Conservation (phyloP, 495 filamentous ascomycete species). For the Aspergillus steynii region DNA sequence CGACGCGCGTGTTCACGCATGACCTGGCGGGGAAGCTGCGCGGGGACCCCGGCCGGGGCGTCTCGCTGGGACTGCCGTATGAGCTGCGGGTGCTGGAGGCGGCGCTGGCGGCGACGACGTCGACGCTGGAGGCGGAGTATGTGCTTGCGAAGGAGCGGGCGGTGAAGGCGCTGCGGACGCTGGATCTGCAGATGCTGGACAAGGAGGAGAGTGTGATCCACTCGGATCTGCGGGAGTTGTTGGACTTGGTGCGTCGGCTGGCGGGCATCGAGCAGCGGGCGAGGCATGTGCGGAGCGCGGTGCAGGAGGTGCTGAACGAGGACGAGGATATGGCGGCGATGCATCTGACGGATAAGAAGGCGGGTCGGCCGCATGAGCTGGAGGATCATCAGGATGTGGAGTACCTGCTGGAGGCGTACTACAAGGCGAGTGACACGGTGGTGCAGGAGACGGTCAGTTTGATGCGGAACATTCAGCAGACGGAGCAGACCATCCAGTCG, state of each 20-base stretch:
- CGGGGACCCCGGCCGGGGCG: slow-evolving; percentile 45
- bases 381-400: slow-evolving; percentile 38
- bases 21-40: slow-evolving; percentile 60
- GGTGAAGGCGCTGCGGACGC: slow-evolving; percentile 14
- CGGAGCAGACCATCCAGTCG: slow-evolving; percentile 27
- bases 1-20: slow-evolving; percentile 27
- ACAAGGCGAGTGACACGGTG: slow-evolving; percentile 31
- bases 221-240: slow-evolving; percentile 17
- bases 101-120: slow-evolving; percentile 65
- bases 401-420: slow-evolving; percentile 37
- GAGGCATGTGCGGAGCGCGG: slow-evolving; percentile 27
- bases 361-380: slow-evolving; percentile 26
- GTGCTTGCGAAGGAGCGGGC: slow-evolving; percentile 21
- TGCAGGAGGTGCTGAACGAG: slow-evolving; percentile 30
- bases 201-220: slow-evolving; percentile 24
- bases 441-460: slow-evolving; percentile 26
- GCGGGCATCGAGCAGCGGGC: slow-evolving; percentile 30
- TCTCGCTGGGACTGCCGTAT: slow-evolving; percentile 56
- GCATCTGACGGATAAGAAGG: slow-evolving; percentile 42
- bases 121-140: slow-evolving; percentile 32
- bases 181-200: slow-evolving; percentile 4
- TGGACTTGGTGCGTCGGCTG: slow-evolving; percentile 27
- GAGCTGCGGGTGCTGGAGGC: slow-evolving; percentile 79
- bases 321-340: slow-evolving; percentile 43
- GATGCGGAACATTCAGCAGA: slow-evolving; percentile 26